Conservation (phyloP, 495 filamentous ascomycete species). For the Elaphomyces granulatus region DNA sequence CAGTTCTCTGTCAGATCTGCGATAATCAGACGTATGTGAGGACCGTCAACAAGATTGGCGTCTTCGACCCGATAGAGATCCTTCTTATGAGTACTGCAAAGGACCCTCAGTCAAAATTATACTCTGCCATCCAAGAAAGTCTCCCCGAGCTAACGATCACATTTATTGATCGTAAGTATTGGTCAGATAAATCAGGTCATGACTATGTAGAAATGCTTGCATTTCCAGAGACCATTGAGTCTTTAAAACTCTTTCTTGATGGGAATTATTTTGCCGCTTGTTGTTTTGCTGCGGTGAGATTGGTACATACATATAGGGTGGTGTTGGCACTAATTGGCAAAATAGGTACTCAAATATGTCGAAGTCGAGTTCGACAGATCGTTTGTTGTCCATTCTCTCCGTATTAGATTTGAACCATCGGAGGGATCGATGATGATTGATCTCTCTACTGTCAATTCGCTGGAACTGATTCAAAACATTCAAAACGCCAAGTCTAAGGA, state of each 20-base stretch:
- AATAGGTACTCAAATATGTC: conserved; percentile 73
- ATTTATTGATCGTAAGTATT: conserved; percentile 66
- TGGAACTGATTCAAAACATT: conserved; percentile 85
- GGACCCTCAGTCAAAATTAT: conserved; percentile 58
- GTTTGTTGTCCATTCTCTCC: conserved; percentile 64
- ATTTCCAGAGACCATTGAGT: conserved; percentile 59
- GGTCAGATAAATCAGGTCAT: conserved; percentile 69
- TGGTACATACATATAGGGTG: too few species aligned
- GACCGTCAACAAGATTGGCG: conserved; percentile 66
- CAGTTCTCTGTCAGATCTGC: conserved; percentile 76
- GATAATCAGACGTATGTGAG: conserved; percentile 78
- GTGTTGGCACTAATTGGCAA: too few species aligned
- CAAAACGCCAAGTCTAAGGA: conserved; percentile 58
- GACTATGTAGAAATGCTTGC: conserved; percentile 69
- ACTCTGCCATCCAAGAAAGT: conserved; percentile 57
- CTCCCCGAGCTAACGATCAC: conserved; percentile 39
- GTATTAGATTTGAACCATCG: conserved; percentile 76
- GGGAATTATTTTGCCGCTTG: conserved; percentile 85
- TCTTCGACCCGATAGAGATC: conserved; percentile 64
- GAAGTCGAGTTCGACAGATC: conserved; percentile 48
- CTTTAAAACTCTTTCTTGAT: conserved; percentile 61
- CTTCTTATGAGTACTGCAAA: conserved; percentile 57
- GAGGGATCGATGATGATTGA: conserved; percentile 94
- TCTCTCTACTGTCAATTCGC: conserved; percentile 62
- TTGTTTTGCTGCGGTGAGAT: conserved; percentile 70